Percentiles rank a stretch among this genome's conserved stretches.
phyloP scores from a whole-genome alignment of 1,139 yeast species.

The Blastobotrys aristatus region DNA sequence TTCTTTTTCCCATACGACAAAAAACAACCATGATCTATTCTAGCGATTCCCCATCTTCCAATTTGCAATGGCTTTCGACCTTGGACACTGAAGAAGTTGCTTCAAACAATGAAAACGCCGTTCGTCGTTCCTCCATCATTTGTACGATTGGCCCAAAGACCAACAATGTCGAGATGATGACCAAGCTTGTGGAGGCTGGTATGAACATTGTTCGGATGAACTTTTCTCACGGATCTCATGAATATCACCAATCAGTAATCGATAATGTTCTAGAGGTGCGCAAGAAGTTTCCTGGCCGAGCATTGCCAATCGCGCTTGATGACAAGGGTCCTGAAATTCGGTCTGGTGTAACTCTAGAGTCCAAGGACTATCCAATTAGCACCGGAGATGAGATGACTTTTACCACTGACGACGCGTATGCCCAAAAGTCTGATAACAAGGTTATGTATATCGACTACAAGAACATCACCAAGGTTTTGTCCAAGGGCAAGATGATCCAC shows the following conservation, averaged over 20 bases:
- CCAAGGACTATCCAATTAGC: conserved; percentile 72
- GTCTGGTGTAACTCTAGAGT: conserved; percentile 87
- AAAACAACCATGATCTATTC: conserved; percentile 27
- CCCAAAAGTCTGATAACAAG: conserved; percentile 65
- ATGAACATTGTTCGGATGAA: conserved; percentile 97
- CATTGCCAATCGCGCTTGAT: conserved; percentile 95
- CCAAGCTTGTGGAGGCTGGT: conserved; percentile 91
- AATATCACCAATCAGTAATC: conserved; percentile 92
- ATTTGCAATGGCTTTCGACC: conserved; percentile 73
- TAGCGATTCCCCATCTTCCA: conserved; percentile 34
- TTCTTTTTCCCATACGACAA: neutral
- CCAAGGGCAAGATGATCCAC: conserved; percentile 81
- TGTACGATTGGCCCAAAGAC: conserved; percentile 97
- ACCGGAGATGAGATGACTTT: conserved; percentile 88
- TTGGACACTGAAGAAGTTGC: conserved; percentile 77
- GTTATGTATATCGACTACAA: conserved; percentile 89
- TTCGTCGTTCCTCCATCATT: conserved; percentile 93
- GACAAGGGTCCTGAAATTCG: conserved; percentile 99
- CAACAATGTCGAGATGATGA: conserved; percentile 79
- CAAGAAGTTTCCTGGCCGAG: conserved; percentile 87
- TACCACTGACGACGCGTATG: conserved; percentile 83
- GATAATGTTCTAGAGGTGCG: conserved; percentile 96
- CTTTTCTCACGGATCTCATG: conserved; percentile 97
- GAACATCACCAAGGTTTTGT: conserved; percentile 92
- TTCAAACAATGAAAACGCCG: conserved; percentile 53